A percentile compares a stretch with the other conserved stretches of the same genome.
Evolutionary conservation across 768 basidiomycete species (phyloP).

Genomic region (Suillus americanus): DNA sequence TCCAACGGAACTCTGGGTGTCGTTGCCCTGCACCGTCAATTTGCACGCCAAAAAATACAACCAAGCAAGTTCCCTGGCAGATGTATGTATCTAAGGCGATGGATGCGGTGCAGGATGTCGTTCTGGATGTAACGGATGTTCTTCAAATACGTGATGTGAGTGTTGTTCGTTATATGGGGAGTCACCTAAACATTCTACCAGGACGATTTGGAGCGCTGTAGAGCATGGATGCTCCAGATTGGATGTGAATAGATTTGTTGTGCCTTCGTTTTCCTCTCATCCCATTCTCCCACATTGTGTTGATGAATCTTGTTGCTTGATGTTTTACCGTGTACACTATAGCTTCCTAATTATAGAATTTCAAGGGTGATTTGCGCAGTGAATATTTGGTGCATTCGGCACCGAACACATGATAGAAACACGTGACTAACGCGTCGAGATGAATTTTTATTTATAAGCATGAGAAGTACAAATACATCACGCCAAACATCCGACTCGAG

Average conservation of each 20-base stretch:
- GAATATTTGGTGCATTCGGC: neutral
- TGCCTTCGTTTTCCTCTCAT: neutral
- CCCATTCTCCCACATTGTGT: neutral
- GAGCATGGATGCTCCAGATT: constrained; percentile 20
- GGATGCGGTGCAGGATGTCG: constrained; percentile 13
- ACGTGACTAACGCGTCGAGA: neutral
- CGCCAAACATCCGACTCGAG: neutral
- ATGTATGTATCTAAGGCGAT: constrained; percentile 13
- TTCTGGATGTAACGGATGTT: constrained; percentile 26
- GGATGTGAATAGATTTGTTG: constrained; percentile 9
- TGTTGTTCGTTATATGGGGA: neutral
- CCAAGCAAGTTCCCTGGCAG: constrained; percentile 13
- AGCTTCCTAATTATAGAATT: constrained; percentile 18
- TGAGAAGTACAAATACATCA: neutral
- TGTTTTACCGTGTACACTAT: neutral
- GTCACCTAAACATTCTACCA: neutral
- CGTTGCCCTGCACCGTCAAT: neutral
- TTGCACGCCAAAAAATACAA: neutral
- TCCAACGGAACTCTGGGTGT: neutral
- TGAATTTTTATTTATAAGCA: neutral
- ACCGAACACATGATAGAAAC: neutral
- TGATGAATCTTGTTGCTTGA: neutral
- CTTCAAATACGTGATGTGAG: constrained; percentile 23
- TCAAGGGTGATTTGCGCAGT: neutral
- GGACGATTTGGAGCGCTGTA: constrained; percentile 27